A percentile compares a stretch with the other conserved stretches of the same genome.
phyloP scores from a whole-genome alignment of 108 stramenopile species.

The Chaetoceros muelleri region DNA sequence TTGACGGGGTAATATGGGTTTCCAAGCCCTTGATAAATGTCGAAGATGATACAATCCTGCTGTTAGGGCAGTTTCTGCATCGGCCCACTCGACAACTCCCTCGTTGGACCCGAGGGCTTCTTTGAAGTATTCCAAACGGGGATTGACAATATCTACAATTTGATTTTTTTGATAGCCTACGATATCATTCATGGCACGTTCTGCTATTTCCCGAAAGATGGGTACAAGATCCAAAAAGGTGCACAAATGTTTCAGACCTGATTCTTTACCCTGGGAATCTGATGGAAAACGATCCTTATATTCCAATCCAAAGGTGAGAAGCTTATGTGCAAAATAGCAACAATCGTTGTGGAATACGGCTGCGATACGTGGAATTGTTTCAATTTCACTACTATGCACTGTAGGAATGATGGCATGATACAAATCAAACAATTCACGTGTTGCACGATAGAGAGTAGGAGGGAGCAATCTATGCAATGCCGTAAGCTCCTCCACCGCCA shows the following conservation, averaged over 20 bases:
- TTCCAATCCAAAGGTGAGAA: slow-evolving; percentile 62
- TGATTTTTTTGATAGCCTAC: slow-evolving; percentile 56
- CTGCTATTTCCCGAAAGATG: slow-evolving; percentile 68
- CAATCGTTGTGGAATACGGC: slow-evolving; percentile 78
- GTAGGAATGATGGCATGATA: slow-evolving; percentile 71
- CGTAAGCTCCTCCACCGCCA: slow-evolving; percentile 20
- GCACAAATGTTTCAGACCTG: slow-evolving; percentile 39
- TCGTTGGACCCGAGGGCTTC: slow-evolving; percentile 51
- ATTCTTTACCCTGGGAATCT: slow-evolving; percentile 21
- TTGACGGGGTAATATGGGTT: slow-evolving; percentile 36
- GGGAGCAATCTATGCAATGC: slow-evolving; percentile 19
- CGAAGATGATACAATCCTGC: slow-evolving; percentile 61
- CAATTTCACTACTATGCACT: slow-evolving; percentile 42
- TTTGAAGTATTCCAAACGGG: slow-evolving; percentile 37
- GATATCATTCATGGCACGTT: slow-evolving; percentile 56
- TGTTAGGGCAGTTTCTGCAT: slow-evolving; percentile 66
- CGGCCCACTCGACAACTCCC: slow-evolving; percentile 67
- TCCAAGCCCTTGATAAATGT: slow-evolving; percentile 64
- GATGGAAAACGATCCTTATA: slow-evolving; percentile 47
- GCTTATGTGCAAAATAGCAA: slow-evolving; percentile 59
- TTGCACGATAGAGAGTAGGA: slow-evolving; percentile 48
- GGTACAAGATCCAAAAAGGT: slow-evolving; percentile 82
- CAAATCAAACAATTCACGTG: slow-evolving; percentile 60
- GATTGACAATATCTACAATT: slow-evolving; percentile 44
- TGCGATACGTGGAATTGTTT: slow-evolving; percentile 61